Conservation (phyloP, 1,284 basidiomycete genomes). For the Melampsora americana region DNA sequence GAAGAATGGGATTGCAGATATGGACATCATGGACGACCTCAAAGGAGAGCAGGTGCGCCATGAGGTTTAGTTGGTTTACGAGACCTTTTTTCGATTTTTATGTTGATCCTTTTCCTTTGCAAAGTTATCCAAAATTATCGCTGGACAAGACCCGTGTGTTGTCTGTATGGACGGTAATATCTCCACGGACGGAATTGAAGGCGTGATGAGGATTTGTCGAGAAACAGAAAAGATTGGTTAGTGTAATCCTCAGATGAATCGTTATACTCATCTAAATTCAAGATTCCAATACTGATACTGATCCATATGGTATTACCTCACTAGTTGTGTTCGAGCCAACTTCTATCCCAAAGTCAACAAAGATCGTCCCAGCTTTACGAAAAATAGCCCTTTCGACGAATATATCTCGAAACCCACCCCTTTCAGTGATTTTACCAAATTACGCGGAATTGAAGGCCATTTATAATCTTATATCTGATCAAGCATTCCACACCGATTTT, state of each 20-base stretch:
- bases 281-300: background rate
- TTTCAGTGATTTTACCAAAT: slow-evolving; percentile 33
- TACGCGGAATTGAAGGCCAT: slow-evolving; percentile 20
- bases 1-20: slow-evolving; percentile 82
- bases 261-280: background rate
- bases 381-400: background rate
- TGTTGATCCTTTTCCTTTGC: background rate
- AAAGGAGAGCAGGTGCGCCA: slow-evolving; percentile 54
- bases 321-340: slow-evolving; percentile 70
- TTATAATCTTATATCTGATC: background rate
- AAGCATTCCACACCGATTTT: background rate
- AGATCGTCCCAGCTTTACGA: slow-evolving; percentile 66
- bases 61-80: background rate
- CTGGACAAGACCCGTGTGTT: slow-evolving; percentile 60
- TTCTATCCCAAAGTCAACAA: slow-evolving; percentile 71
- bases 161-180: slow-evolving; percentile 82
- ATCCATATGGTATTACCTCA: background rate
- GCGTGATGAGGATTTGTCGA: slow-evolving; percentile 57
- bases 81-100: background rate
- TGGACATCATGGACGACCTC: slow-evolving; percentile 68
- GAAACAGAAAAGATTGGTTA: slow-evolving; percentile 6
- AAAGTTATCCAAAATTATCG: slow-evolving; percentile 59
- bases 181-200: slow-evolving; percentile 60
- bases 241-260: slow-evolving; percentile 49
- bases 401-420: background rate